Evolutionary conservation across 1,139 yeast species (phyloP), one percentile per base, ranked within the genome.

Genomic region (Candida tunisiensis): DNA sequence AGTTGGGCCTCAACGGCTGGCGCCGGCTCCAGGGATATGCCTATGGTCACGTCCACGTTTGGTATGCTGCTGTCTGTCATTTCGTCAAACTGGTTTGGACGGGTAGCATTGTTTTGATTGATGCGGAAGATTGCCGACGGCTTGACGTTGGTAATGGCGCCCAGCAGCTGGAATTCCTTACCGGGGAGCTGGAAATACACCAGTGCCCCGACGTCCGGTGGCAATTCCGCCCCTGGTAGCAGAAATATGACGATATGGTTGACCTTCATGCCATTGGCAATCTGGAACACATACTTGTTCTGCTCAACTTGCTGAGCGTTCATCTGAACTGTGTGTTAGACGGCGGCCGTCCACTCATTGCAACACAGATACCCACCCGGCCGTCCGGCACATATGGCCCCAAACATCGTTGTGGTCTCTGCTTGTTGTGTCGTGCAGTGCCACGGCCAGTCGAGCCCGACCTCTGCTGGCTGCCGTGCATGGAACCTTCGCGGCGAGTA

Each of bases 71-170:
- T 54, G 31, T 44, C 53, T 31, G 47, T 38, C 55, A 47, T 47
- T 20, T 41, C 55, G 31, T 53, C 60, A 23, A 51, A 42, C 25
- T 53, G 54, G 20, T 40, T 45, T 28, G 38, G 5, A 30, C 36
- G 3, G 38, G 32, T 3, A 35, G 29, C 35, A 35, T 33, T 28
- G 34, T 44, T 15, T 50, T 57, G 45, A 58, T 70, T 77, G 34
- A 88, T 63, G 44, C 74, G 77, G 57, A 79, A 88, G 6, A 88
- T 88, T 1, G 96, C 94, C 31, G 93, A 78, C 14, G 93, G 96
- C 46, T 88, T 88, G 23, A 54, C 55, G 2, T 69, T 62, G 24
- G 78, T 70, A 24, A 91, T 53, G 8, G 55, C 57, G 26, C 98
- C 98, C 25, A 88, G 63, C 12, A 88, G 54, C 38, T 69, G 69